Base-by-base conservation (phyloP, 257 asterid species). In the Paulownia fortunei region DNA sequence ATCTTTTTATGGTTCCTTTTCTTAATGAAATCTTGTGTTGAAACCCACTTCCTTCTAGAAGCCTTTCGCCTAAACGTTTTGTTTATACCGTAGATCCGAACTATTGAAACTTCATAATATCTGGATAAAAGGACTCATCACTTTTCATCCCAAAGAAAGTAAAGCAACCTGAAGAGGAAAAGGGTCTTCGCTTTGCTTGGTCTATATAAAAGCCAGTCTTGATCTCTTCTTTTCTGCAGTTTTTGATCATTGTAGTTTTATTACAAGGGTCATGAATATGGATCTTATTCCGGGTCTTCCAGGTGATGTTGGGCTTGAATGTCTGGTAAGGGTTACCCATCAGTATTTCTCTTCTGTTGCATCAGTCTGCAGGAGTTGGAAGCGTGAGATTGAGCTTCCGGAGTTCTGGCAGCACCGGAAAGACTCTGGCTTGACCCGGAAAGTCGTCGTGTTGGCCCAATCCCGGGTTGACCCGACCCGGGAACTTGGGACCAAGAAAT, bases 341-440 rank as follows among this genome's bases (percentile, higher is more conserved):
- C 41, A 84, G 8, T 37, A 78, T 61, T 80, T 93, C 58, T 71
- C 97, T 6, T 83, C 92, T 0, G 81, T 81, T 44, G 80, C 86
- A 10, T 89, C 93, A 0, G 97, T 91, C 9, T 87, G 87, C 79
- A 77, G 65, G 73, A 78, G 76, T 0, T 93, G 97, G 98, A 86
- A 80, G 68, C 80, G 61, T 1, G 76, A 84, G 66, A 76, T 93
- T 69, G 69, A 81, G 41, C 82, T 82, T 42, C 93, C 91, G 8
- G 89, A 83, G 68, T 93, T 91, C 79, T 85, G 94, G 96, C 86
- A 69, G n/a, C 82, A 86, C 73, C 84, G 94, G 37, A 88, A 52
- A 67, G 74, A 69, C 7, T 66, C 86, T 47, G 92, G 88, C 0
- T 12, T 73, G 70, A 63, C 91, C 70, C 83, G 76, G 64, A 58